Evolutionary conservation across 2,329 filamentous ascomycete genomes (phyloP).

Genomic region (Aspergillus pseudoviridinutans): DNA sequence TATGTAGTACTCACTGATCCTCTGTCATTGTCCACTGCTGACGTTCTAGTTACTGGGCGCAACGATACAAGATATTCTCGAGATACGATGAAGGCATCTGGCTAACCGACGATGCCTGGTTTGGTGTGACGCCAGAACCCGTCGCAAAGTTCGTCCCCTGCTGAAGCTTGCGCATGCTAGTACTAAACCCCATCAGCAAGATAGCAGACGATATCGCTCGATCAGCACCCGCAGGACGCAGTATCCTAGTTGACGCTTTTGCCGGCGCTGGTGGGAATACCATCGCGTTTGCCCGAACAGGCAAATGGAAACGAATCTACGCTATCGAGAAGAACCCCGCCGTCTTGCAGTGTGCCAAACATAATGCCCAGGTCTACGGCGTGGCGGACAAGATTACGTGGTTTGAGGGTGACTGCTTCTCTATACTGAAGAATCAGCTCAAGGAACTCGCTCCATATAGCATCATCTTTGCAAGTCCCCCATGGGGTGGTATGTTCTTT

Average conservation of each 20-base stretch:
- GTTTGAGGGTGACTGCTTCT: constrained; percentile 83
- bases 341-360: constrained; percentile 82
- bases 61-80: constrained; percentile 82
- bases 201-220: constrained; percentile 69
- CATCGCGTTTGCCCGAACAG: constrained; percentile 85
- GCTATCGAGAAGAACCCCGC: constrained; percentile 80
- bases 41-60: constrained; percentile 73
- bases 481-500: constrained; percentile 62
- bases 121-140: constrained; percentile 90
- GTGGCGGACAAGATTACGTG: constrained; percentile 76
- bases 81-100: constrained; percentile 82
- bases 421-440: constrained; percentile 56
- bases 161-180: background rate
- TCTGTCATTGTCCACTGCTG: constrained; percentile 5
- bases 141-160: constrained; percentile 63
- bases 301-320: constrained; percentile 77
- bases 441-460: constrained; percentile 48
- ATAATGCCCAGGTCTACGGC: constrained; percentile 84
- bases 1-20: constrained; percentile 38
- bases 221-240: constrained; percentile 52
- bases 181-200: constrained; percentile 46
- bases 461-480: constrained; percentile 67
- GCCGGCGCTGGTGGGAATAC: constrained; percentile 88
- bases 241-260: constrained; percentile 79
- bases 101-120: constrained; percentile 94